Conservation (phyloP, 192 early-diverging fungal species). For the Podila horticola region DNA sequence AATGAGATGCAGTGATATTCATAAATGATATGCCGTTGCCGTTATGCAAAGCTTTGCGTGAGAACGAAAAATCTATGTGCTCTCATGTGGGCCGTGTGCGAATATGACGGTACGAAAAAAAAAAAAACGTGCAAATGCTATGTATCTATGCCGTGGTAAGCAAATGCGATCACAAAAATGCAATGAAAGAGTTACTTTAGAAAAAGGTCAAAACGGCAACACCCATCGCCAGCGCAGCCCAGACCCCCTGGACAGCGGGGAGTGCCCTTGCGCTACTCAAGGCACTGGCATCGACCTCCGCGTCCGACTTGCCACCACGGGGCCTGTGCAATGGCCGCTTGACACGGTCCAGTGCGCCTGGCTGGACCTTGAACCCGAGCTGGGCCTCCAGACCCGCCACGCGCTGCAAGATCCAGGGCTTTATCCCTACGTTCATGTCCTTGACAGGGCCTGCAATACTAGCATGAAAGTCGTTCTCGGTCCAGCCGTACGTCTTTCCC, state of each 20-base stretch:
- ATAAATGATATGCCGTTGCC: background rate
- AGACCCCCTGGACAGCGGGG: background rate
- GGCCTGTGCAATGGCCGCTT: background rate
- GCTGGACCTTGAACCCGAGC: conserved; percentile 8
- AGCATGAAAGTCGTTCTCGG: background rate
- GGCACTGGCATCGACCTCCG: background rate
- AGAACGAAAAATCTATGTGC: background rate
- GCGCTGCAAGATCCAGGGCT: conserved; percentile 6
- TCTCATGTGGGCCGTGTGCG: background rate
- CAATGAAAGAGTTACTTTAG: background rate
- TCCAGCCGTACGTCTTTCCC: conserved; percentile 4
- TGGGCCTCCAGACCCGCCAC: background rate
- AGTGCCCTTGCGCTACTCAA: background rate
- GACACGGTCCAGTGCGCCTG: background rate
- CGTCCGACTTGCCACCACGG: conserved; percentile 6
- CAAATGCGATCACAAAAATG: background rate
- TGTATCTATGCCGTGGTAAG: background rate
- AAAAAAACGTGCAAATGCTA: background rate
- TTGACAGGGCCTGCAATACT: conserved; percentile 3
- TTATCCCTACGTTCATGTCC: conserved; percentile 13
- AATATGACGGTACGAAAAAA: background rate
- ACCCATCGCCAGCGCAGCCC: background rate
- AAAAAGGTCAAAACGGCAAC: background rate
- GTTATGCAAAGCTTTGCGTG: background rate
- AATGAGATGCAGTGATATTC: background rate